These are phyloP conservation scores for Arabidopsis lyrata DNA, from an alignment of 441 rosid genomes.

Conservation along the genomic window DNA sequence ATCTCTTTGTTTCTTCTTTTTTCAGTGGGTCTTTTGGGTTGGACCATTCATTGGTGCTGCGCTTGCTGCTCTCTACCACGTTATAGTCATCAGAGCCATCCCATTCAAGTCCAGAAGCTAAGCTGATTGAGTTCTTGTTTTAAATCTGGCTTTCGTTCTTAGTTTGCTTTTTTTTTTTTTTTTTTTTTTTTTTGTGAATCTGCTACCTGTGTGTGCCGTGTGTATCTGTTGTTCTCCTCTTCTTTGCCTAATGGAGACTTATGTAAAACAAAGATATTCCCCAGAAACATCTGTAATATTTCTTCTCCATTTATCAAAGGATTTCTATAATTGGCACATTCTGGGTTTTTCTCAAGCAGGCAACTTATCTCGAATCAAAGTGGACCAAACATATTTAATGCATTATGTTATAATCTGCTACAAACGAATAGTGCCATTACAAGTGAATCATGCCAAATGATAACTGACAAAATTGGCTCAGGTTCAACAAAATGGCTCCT, in stretches of 20 bases:
- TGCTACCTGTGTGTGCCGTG: slow-evolving; percentile 29
- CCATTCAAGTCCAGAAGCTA: slow-evolving; percentile 52
- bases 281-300: slow-evolving; percentile 3
- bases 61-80: slow-evolving; percentile 60
- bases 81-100: slow-evolving; percentile 58
- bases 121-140: slow-evolving; percentile 36
- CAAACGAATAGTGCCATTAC: slow-evolving; percentile 7
- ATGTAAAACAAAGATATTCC: slow-evolving; percentile 27
- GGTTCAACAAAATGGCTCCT: background rate
- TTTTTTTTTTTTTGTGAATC: slow-evolving; percentile 37
- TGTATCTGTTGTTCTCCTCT: slow-evolving; percentile 38
- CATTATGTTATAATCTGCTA: slow-evolving; percentile 8
- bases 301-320: slow-evolving; percentile 16
- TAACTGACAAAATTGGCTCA: slow-evolving; percentile 2
- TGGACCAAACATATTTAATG: slow-evolving; percentile 34
- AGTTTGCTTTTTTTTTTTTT: slow-evolving; percentile 39
- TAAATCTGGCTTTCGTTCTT: slow-evolving; percentile 19
- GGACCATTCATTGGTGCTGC: slow-evolving; percentile 68
- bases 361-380: background rate
- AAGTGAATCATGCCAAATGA: slow-evolving; percentile 28
- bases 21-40: slow-evolving; percentile 63
- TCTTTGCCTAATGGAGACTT: slow-evolving; percentile 34
- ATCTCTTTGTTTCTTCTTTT: background rate
- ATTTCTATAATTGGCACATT: slow-evolving; percentile 27
- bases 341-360: background rate